Evolutionary conservation across 352 stramenopile species (phyloP), one percentile per base, ranked within the genome.

Genomic region (Pythium brachiatum): DNA sequence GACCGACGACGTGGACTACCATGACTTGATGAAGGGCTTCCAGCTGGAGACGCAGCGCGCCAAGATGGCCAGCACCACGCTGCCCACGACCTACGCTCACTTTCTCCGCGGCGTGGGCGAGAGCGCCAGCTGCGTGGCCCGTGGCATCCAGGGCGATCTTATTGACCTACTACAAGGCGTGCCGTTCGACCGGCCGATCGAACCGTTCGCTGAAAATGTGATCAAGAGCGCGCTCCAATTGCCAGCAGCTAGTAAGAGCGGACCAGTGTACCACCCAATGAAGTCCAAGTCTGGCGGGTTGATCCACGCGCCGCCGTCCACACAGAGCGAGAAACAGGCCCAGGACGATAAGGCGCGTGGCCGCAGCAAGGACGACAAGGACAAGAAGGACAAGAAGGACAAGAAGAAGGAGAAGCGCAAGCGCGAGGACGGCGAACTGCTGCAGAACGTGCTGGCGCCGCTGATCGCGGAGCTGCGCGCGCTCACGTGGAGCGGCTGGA

Each of bases 361-460:
- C 13, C 79, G 79, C 32, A 47, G 55, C 31, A 90, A 88, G 47
- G 78, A 90, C 51, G 83, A 91, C 36, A 89, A 88, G 58, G 81
- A 91, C 38, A 77, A 80, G 27, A 83, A 81, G 57, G 83, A 94
- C 53, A 92, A 91, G 71, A 92, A 92, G 54, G 81, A 92, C 15
- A 89, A 91, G 57, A 94, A 94, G 62, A 86, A 85, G 60, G 81
- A 88, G 50, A 94, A 94, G 50, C 78, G 85, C 63, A 83, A 94
- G 66, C 69, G 75, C 20, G 85, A 94, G 47, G 83, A 92, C 52
- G 79, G 83, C 8, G 61, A 73, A 7, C 60, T 83, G 48, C 70
- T 94, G 52, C 83, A 94, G 55, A 88, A 83, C n/a, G 72, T 94
- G 57, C 64, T 94, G 43, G 83, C 81, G 15, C 83, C 81, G 12